Evolutionary conservation across 2,329 filamentous ascomycete species (phyloP).

Genomic region (Tolypocladium capitatum): DNA sequence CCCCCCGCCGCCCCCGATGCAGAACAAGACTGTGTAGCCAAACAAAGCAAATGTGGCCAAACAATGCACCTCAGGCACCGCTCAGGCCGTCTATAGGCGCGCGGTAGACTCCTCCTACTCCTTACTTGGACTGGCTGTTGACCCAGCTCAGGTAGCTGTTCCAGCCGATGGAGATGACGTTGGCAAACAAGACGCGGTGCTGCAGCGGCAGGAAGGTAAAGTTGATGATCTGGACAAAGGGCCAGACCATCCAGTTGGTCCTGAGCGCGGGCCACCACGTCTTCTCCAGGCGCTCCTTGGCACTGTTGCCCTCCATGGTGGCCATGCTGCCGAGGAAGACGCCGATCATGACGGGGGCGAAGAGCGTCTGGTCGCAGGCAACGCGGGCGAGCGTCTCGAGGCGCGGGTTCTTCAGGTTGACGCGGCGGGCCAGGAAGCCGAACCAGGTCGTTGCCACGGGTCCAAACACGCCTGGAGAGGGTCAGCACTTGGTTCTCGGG

Average conservation of each 20-base stretch:
- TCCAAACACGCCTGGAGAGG: conserved; percentile 57
- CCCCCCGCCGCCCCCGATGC: too few species aligned
- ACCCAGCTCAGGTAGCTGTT: conserved; percentile 52
- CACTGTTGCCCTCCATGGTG: conserved; percentile 53
- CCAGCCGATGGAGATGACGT: conserved; percentile 59
- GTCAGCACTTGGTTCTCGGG: neutral
- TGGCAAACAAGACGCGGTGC: conserved; percentile 75
- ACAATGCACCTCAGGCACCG: neutral
- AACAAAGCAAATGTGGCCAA: neutral
- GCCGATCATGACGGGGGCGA: conserved; percentile 72
- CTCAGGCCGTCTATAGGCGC: neutral
- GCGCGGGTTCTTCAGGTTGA: conserved; percentile 51
- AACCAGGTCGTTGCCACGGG: conserved; percentile 84
- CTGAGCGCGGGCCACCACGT: conserved; percentile 60
- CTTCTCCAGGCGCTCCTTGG: conserved; percentile 53
- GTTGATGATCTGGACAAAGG: conserved; percentile 70
- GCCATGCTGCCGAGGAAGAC: conserved; percentile 79
- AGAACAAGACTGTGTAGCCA: neutral
- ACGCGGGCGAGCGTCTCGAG: conserved; percentile 67
- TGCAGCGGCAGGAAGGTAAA: conserved; percentile 78
- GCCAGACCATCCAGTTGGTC: conserved; percentile 85
- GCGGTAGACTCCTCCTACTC: neutral
- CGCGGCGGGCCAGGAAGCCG: conserved; percentile 57
- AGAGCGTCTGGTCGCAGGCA: conserved; percentile 65
- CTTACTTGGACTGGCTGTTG: conserved; percentile 29